phyloP scores from a whole-genome alignment of 2,329 filamentous ascomycete species.

The Colletotrichum higginsianum region DNA sequence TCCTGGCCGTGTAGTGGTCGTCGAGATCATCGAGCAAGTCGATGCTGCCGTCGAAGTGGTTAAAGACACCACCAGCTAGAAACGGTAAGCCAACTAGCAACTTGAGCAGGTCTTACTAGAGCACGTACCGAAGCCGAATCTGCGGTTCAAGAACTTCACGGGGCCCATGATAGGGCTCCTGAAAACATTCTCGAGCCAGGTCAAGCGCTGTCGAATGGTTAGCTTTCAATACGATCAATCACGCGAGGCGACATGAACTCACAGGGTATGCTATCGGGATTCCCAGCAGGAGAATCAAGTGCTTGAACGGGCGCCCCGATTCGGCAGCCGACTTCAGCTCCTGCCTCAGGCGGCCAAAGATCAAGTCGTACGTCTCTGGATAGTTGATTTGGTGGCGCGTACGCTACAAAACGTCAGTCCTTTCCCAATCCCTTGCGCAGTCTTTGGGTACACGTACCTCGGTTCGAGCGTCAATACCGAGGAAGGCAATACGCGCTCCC shows the following conservation, averaged over 20 bases:
- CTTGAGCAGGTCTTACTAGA: no score
- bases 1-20: constrained; percentile 94
- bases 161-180: constrained; percentile 89
- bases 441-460: constrained; percentile 67
- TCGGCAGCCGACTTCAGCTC: constrained; percentile 80
- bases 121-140: constrained; percentile 80
- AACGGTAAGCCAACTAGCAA: constrained; percentile 33
- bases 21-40: constrained; percentile 94
- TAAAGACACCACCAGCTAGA: constrained; percentile 85
- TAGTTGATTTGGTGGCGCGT: constrained; percentile 97
- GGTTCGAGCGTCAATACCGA: constrained; percentile 93
- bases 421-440: constrained; percentile 3
- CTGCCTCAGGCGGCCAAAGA: constrained; percentile 82
- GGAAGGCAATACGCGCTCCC: constrained; percentile 85
- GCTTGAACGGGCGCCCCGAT: constrained; percentile 84
- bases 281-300: constrained; percentile 88
- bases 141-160: constrained; percentile 89
- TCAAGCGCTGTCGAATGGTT: constrained; percentile 74
- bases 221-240: constrained; percentile 17
- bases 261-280: constrained; percentile 89
- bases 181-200: constrained; percentile 97
- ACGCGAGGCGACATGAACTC: constrained; percentile 57
- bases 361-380: constrained; percentile 86
- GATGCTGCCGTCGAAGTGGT: constrained; percentile 93
- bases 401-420: constrained; percentile 60